These are phyloP conservation scores for Pseudonectria buxi DNA, from an alignment of 2,329 filamentous ascomycete genomes.

Conservation along the genomic window DNA sequence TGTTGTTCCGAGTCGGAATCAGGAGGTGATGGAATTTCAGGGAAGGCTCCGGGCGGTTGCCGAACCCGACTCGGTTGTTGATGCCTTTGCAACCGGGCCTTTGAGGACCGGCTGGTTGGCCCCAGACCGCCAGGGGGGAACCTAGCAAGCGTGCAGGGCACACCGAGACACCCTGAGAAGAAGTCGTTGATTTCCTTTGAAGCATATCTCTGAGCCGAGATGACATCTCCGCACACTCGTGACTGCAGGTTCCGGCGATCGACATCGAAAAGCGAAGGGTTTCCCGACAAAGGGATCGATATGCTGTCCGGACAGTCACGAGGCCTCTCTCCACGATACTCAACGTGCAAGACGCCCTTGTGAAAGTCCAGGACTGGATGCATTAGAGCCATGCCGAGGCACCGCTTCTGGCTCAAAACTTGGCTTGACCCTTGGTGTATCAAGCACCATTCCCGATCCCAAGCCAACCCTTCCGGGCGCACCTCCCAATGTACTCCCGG, in stretches of 20 bases:
- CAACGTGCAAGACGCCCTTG: constrained; percentile 57
- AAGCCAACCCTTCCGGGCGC: constrained; percentile 73
- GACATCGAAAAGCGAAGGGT: constrained; percentile 51
- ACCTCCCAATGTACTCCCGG: constrained; percentile 63
- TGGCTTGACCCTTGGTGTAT: constrained; percentile 79
- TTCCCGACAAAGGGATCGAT: constrained; percentile 58
- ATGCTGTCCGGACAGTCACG: constrained; percentile 30
- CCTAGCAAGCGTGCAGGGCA: constrained; percentile 76
- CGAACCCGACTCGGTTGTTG: constrained; percentile 28
- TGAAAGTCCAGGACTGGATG: constrained; percentile 67
- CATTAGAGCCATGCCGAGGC: constrained; percentile 82
- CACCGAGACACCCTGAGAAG: constrained; percentile 67
- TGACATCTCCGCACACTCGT: constrained; percentile 75
- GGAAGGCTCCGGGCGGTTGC: constrained; percentile 48
- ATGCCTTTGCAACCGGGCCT: constrained; percentile 59
- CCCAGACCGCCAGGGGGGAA: constrained; percentile 65
- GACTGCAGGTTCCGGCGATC: constrained; percentile 42
- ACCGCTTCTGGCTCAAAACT: constrained; percentile 80
- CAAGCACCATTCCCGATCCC: constrained; percentile 96
- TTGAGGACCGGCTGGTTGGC: constrained; percentile 59
- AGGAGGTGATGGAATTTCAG: constrained; percentile 45
- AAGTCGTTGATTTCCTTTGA: constrained; percentile 62
- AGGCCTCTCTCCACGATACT: constrained; percentile 33
- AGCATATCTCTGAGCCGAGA: constrained; percentile 65
- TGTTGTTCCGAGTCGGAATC: constrained; percentile 48